Conservation (phyloP, 2,329 filamentous ascomycete genomes). For the Zymoseptoria crescenta region DNA sequence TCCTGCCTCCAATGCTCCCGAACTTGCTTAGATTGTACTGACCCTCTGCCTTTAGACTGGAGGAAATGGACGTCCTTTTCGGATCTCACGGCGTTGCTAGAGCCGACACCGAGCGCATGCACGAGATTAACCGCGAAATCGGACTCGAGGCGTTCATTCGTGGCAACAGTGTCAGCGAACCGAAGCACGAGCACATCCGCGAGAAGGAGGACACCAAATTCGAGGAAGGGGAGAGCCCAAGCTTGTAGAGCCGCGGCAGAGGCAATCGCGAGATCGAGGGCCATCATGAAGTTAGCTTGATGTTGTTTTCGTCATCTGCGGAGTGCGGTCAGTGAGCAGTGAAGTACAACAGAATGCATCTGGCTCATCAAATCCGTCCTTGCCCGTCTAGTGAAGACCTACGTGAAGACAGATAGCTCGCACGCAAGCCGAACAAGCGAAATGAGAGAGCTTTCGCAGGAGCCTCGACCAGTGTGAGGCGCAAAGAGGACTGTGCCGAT, state of each 20-base stretch:
- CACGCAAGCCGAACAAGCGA: too few species aligned
- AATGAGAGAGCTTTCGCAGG: too few species aligned
- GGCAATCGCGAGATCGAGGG: not conserved
- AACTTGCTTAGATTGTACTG: too few species aligned
- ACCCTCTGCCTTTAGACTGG: too few species aligned
- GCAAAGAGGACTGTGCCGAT: too few species aligned
- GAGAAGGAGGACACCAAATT: conserved; percentile 14
- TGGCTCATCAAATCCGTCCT: not conserved
- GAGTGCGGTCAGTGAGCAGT: not conserved
- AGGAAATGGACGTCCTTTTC: conserved; percentile 15
- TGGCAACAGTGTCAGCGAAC: conserved; percentile 10
- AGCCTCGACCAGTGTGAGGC: too few species aligned
- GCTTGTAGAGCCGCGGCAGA: not conserved
- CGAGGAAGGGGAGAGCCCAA: conserved; percentile 9
- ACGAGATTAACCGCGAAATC: conserved; percentile 63
- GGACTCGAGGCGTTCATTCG: conserved; percentile 43
- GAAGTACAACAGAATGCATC: not conserved
- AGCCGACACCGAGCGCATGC: conserved; percentile 62
- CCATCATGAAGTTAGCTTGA: not conserved
- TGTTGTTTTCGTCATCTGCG: not conserved
- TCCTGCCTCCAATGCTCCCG: too few species aligned
- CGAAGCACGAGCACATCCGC: conserved; percentile 3
- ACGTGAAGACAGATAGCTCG: too few species aligned
- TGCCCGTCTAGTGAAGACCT: not conserved
- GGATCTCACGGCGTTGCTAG: conserved; percentile 53